A percentile compares a stretch with the other conserved stretches of the same genome.
These are phyloP conservation scores for Mortierella sp. DNA, from an alignment of 371 early-diverging fungal genomes.

Conservation along the genomic window DNA sequence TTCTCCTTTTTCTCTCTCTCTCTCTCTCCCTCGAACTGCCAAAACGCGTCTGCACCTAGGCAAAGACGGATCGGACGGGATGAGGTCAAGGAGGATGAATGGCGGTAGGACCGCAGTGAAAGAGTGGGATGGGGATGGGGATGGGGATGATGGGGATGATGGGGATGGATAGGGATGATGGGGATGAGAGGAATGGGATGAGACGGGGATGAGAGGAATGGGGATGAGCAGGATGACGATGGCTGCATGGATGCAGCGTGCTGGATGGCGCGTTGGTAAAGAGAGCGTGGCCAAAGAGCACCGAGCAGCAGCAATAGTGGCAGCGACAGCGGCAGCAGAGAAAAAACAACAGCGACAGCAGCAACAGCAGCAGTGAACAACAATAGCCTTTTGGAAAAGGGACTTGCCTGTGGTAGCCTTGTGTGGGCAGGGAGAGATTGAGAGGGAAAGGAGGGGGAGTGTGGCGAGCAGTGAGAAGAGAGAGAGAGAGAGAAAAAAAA, in stretches of 20 bases:
- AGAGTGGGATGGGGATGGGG: constrained; percentile 5
- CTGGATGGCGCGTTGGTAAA: too few species aligned
- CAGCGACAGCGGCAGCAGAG: not conserved
- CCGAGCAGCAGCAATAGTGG: not conserved
- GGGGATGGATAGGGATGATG: not conserved
- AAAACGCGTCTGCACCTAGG: too few species aligned
- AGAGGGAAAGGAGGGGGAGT: constrained; percentile 3
- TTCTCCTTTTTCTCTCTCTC: not conserved
- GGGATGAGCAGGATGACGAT: too few species aligned
- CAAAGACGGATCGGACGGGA: not conserved
- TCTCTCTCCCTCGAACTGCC: not conserved
- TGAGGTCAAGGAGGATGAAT: not conserved
- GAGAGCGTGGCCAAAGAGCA: too few species aligned
- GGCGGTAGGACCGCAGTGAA: not conserved
- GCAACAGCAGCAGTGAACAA: not conserved
- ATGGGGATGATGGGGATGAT: constrained; percentile 12
- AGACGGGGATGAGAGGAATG: not conserved
- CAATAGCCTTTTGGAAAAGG: constrained; percentile 1
- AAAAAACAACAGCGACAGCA: not conserved
- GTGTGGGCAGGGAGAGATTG: constrained; percentile 11
- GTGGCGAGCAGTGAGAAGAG: constrained; percentile 9
- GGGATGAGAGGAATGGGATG: not conserved
- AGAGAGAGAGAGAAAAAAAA: constrained; percentile 20
- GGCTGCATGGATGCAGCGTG: too few species aligned
- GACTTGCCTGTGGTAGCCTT: constrained; percentile 17